Base-by-base conservation (phyloP, 208 protist genomes). In the Trypanosoma mega region DNA sequence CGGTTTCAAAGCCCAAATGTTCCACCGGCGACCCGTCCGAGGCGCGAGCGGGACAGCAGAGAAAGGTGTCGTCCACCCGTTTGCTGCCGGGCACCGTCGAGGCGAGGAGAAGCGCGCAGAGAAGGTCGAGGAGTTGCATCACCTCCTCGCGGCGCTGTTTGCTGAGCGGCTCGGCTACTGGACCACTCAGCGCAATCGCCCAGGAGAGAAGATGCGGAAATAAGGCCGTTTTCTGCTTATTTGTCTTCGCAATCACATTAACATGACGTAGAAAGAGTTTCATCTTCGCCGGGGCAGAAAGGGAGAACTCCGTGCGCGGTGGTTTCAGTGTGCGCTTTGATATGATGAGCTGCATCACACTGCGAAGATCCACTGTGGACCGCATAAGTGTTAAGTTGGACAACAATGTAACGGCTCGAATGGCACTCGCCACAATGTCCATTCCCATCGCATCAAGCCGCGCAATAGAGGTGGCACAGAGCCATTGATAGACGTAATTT, bases 161-260 rank as follows among this genome's bases (percentile, higher is more conserved):
- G 37, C 53, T 62, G 16, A 67, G 21, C 1, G 46, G 26, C 21
- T 36, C 61, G 5, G 55, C 26, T 0, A 33, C 18, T 43, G 63
- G 30, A 34, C 58, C 58, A 30, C 48, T 87, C 16, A 92, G 65
- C 47, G 63, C 68, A 36, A 91, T 53, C 52, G 78, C 82, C 85
- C 84, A 92, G 16, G 76, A 53, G 27, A 92, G 73, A 9, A 91
- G 23, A 55, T 92, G 89, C 0, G 82, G 81, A 46, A 93, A 93
- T 36, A 96, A 74, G 18, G 85, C 62, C 43, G 90, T 67, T 67
- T 86, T 87, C 54, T 93, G 89, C 56, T 95, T 95, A 43, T 85
- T 79, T 27, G 85, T 92, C 71, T 90, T 92, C 27, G 49, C 30
- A 18, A 93, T 70, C 8, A 87, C 72, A 11, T 41, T 29, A 53